Evolutionary conservation across 1,284 basidiomycete species (phyloP), one percentile per base, ranked within the genome.

Genomic region (Trametes hirsuta): DNA sequence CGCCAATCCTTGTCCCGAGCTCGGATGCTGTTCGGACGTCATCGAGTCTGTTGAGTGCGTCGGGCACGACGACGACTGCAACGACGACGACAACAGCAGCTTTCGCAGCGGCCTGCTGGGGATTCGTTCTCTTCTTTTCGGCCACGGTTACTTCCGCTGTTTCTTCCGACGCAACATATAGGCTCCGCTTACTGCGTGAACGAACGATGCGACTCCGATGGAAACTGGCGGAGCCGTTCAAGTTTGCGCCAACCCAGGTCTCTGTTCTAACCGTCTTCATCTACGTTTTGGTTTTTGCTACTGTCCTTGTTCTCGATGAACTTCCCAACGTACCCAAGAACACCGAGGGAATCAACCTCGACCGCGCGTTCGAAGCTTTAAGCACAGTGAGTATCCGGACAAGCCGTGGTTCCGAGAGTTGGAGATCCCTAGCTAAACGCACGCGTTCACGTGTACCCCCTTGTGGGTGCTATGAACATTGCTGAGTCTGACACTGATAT

Each of bases 331-430:
- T 85, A 9, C 83, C 84, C 0, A 73, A 74, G 44, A 66, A 81
- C 54, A 79, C 80, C 45, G 69, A 74, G 21, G 86, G 84, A 2
- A 71, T 91, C 52, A 74, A 86, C 68, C 62, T 91, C 46, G 75
- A 81, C 41, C 73, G 79, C 48, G 88, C 89, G 6, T 87, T 83
- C 69, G 73, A 74, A 40, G 87, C 91, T 64, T 74, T 91, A 40
- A 84, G 87, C 63, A 67, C 74, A 64, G 87, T 86, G 69, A 58
- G 79, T 71, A 4, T 4, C 45, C 39, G 11, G 24, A 15, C 39
- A 40, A 40, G 39, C 14, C 39, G 11, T 40, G 14, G 39, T 12
- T 40, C 39, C 11, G 40, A 10, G 10, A 40, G 21, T 5, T n/a
- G 30, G 30, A 30, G 30, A 8, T 30, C 30, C 30, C 8, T 30